Conservation (phyloP, 2,329 filamentous ascomycete species). For the Claviceps sp. region DNA sequence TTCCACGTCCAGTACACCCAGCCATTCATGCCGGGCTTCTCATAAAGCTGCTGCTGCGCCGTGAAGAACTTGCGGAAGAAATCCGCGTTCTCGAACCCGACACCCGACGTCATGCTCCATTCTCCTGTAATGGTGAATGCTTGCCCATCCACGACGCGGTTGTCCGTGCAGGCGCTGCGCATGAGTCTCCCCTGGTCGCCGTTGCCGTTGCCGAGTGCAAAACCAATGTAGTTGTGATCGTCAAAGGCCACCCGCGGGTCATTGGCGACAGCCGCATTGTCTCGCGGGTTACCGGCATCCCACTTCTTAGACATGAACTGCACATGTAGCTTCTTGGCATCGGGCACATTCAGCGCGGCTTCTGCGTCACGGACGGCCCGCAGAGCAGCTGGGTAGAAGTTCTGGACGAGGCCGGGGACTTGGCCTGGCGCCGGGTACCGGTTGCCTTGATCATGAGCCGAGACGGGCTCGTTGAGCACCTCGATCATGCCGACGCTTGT, state of each 20-base stretch:
- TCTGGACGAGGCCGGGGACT: constrained; percentile 9
- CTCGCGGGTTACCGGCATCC: constrained; percentile 29
- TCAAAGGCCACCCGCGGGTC: constrained; percentile 39
- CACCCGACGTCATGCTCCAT: constrained; percentile 37
- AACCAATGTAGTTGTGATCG: constrained; percentile 37
- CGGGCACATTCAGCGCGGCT: constrained; percentile 7
- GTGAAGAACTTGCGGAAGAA: constrained; percentile 46
- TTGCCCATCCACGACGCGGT: constrained; percentile 24
- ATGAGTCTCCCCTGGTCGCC: constrained; percentile 11
- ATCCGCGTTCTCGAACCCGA: constrained; percentile 26
- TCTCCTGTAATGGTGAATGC: constrained; percentile 38
- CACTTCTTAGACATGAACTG: constrained; percentile 35
- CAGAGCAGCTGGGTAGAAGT: constrained; percentile 13
- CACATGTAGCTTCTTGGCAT: constrained; percentile 26
- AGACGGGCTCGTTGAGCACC: constrained; percentile 36
- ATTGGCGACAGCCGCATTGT: constrained; percentile 4
- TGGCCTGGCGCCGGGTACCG: constrained; percentile 14
- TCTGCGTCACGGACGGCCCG: constrained; percentile 13
- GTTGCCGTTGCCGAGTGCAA: constrained; percentile 2
- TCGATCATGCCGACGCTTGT: constrained; percentile 45
- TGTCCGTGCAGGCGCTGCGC: constrained; percentile 28
- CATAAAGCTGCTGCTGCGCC: constrained; percentile 41
- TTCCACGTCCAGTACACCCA: constrained; percentile 52
- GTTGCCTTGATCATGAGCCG: constrained; percentile 5
- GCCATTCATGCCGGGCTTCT: constrained; percentile 31